Percentiles rank a stretch among this genome's conserved stretches.
Evolutionary conservation across 495 filamentous ascomycete genomes (phyloP).

Genomic region (Cryomyces minteri): DNA sequence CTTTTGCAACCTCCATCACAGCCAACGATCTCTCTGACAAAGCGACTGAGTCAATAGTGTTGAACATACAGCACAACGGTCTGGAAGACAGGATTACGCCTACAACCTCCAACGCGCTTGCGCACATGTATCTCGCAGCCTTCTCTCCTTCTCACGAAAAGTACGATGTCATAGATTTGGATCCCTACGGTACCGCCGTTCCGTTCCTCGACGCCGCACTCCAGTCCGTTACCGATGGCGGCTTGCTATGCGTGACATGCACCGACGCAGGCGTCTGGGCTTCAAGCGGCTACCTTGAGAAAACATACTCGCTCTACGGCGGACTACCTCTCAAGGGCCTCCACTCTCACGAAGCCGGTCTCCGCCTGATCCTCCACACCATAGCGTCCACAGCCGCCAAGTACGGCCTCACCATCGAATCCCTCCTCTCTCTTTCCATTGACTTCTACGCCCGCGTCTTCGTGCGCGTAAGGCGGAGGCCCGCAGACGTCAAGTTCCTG

Average conservation of each 20-base stretch:
- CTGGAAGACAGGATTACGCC: constrained; percentile 49
- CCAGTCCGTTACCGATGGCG: constrained; percentile 66
- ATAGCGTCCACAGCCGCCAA: constrained; percentile 61
- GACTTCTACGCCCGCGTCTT: constrained; percentile 93
- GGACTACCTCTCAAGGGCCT: constrained; percentile 67
- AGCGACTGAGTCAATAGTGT: constrained; percentile 62
- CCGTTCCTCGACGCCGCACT: constrained; percentile 84
- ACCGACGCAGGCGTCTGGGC: constrained; percentile 92
- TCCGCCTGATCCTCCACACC: constrained; percentile 67
- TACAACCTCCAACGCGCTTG: constrained; percentile 61
- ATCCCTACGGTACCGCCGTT: constrained; percentile 85
- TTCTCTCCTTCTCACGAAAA: constrained; percentile 15
- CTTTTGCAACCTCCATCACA: constrained; percentile 60
- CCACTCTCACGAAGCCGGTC: constrained; percentile 74
- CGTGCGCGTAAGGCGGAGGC: constrained; percentile 59
- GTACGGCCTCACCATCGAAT: constrained; percentile 85
- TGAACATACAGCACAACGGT: constrained; percentile 69
- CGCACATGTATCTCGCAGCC: constrained; percentile 56
- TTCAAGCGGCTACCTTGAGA: constrained; percentile 82
- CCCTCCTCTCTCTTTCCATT: constrained; percentile 77
- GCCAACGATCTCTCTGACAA: constrained; percentile 72
- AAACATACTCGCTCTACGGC: constrained; percentile 79
- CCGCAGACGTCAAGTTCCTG: constrained; percentile 71
- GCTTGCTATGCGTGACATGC: constrained; percentile 79
- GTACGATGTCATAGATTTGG: constrained; percentile 91